Conservation (phyloP, 78 protist genomes). For the Capsaspora owczarzaki region DNA sequence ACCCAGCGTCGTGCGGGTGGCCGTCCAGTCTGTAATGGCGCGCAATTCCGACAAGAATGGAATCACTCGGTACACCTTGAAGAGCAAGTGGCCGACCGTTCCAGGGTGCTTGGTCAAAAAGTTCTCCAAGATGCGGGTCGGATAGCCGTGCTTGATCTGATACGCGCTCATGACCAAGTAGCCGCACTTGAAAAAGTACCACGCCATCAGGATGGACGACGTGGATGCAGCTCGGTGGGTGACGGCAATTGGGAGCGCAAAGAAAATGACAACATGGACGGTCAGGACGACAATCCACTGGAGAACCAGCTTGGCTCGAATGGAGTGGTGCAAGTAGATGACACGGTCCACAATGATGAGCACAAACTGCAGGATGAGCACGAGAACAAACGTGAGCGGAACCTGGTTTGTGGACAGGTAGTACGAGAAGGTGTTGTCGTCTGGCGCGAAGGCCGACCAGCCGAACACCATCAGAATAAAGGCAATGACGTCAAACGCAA, state of each 20-base stretch:
- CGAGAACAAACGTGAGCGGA: not conserved
- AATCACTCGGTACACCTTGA: constrained; percentile 28
- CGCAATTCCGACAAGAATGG: constrained; percentile 75
- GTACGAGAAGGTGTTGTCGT: not conserved
- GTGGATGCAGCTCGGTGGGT: not conserved
- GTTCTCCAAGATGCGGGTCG: too few relatives aligned
- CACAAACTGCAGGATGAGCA: constrained; percentile 25
- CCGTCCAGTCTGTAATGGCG: constrained; percentile 67
- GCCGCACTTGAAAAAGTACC: not conserved
- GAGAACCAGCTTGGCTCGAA: not conserved
- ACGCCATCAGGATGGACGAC: not conserved
- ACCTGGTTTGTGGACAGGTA: not conserved
- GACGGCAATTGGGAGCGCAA: not conserved
- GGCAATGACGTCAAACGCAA: not conserved
- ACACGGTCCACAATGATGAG: constrained; percentile 45
- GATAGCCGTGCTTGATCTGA: constrained; percentile 6
- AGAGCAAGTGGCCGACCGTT: not conserved
- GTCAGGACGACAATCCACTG: not conserved
- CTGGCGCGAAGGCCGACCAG: not conserved
- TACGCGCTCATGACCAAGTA: not conserved
- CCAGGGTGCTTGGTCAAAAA: not conserved
- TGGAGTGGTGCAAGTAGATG: constrained; percentile 19
- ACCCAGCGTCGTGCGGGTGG: constrained; percentile 49
- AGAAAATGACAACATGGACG: not conserved
- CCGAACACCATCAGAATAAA: not conserved